Evolutionary conservation across 2,329 filamentous ascomycete species (phyloP).

Genomic region (Fusarium siculi): DNA sequence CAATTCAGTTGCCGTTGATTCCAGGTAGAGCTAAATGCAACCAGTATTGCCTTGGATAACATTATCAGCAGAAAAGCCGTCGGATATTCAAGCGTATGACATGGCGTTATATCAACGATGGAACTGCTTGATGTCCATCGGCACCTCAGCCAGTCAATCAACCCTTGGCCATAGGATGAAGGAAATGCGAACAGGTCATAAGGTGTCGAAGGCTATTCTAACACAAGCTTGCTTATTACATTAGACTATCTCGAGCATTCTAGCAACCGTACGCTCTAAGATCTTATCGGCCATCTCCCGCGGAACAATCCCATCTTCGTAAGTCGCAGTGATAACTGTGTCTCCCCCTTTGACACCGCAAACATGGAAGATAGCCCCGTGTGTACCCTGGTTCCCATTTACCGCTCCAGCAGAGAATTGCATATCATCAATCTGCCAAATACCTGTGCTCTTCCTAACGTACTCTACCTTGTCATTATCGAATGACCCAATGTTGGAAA

Average conservation of each 20-base stretch:
- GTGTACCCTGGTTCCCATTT: conserved; percentile 14
- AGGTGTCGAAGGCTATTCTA: rapidly evolving
- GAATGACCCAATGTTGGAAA: conserved; percentile 21
- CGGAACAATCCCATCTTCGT: conserved; percentile 15
- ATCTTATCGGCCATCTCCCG: not conserved
- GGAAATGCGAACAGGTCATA: not conserved
- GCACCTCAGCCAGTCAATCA: too few relatives aligned
- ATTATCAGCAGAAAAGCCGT: too few relatives aligned
- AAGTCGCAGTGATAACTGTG: conserved; percentile 21
- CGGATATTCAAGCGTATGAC: too few relatives aligned
- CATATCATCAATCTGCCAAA: conserved; percentile 31
- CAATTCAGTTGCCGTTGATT: too few relatives aligned
- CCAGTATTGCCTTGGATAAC: too few relatives aligned
- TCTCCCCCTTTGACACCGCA: conserved; percentile 17
- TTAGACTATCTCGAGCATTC: not conserved
- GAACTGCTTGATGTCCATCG: too few relatives aligned
- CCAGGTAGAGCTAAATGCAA: too few relatives aligned
- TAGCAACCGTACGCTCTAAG: not conserved
- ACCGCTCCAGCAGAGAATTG: conserved; percentile 24
- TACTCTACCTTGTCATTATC: not conserved
- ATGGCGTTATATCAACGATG: too few relatives aligned
- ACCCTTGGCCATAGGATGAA: too few relatives aligned
- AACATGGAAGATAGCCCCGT: conserved; percentile 4
- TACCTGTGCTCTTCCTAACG: not conserved
- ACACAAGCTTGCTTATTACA: rapidly evolving